Conservation (phyloP, 2,329 filamentous ascomycete genomes). For the Fusarium fujikuroi region DNA sequence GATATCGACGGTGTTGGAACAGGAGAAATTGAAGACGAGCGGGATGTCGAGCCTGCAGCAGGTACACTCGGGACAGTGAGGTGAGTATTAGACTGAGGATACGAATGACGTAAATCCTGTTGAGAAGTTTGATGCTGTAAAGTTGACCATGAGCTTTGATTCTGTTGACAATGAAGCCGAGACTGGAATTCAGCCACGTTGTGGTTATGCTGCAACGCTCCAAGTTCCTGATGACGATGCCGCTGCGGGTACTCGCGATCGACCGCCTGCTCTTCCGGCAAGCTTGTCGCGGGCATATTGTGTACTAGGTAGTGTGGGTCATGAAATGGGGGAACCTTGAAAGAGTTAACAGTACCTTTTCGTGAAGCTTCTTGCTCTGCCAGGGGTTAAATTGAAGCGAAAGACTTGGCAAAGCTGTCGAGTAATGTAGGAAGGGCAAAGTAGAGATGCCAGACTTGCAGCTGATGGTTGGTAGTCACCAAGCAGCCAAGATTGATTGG, state of each 20-base stretch:
- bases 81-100: constrained; percentile 14
- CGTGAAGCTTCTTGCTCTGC: constrained; percentile 14
- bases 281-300: constrained; percentile 41
- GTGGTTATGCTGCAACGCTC: constrained; percentile 8
- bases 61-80: constrained; percentile 24
- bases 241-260: constrained; percentile 35
- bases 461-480: background rate
- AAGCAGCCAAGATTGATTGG: background rate
- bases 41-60: constrained; percentile 29
- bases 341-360: constrained; percentile 28
- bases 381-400: constrained; percentile 27
- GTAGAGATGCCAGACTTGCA: constrained; percentile 3
- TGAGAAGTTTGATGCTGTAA: constrained; percentile 11
- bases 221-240: constrained; percentile 34
- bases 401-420: constrained; percentile 27
- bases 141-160: constrained; percentile 26
- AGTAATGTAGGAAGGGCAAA: background rate
- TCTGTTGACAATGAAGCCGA: constrained; percentile 18
- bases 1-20: constrained; percentile 33
- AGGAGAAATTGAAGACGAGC: constrained; percentile 37
- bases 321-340: constrained; percentile 30
- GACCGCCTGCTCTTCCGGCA: constrained; percentile 36
- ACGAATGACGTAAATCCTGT: constrained; percentile 9
- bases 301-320: constrained; percentile 42
- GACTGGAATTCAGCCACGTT: constrained; percentile 22